These are phyloP conservation scores for Pseudophaeomoniella oleicola DNA, from an alignment of 2,329 filamentous ascomycete genomes.

Conservation along the genomic window DNA sequence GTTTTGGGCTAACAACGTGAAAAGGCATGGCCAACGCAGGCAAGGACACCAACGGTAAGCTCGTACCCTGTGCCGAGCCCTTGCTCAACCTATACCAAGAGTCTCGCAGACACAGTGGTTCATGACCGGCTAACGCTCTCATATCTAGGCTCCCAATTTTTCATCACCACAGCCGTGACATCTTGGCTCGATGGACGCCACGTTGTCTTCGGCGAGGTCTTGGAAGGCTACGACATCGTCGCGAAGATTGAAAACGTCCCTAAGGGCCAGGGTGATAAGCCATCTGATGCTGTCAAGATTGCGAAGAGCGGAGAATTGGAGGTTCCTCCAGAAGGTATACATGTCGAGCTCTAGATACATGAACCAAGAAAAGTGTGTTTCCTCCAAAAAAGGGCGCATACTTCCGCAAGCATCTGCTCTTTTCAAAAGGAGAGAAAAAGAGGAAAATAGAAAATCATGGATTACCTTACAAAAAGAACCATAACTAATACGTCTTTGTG, in stretches of 20 bases:
- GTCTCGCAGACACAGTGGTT: neutral
- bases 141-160: slow-evolving; percentile 45
- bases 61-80: neutral
- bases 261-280: slow-evolving; percentile 43
- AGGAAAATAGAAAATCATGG: neutral
- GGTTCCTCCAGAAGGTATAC: slow-evolving; percentile 50
- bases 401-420: neutral
- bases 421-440: neutral
- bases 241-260: slow-evolving; percentile 49
- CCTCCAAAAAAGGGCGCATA: neutral
- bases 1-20: slow-evolving; percentile 6
- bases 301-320: slow-evolving; percentile 51
- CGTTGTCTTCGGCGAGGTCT: slow-evolving; percentile 55
- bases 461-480: neutral
- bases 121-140: slow-evolving; percentile 1
- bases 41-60: slow-evolving; percentile 41
- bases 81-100: neutral
- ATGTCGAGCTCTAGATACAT: slow-evolving; percentile 45
- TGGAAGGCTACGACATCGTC: slow-evolving; percentile 53
- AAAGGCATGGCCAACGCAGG: slow-evolving; percentile 51
- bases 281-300: slow-evolving; percentile 45
- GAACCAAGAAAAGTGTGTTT: slow-evolving; percentile 1
- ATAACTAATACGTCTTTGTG: neutral
- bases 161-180: slow-evolving; percentile 49
- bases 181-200: slow-evolving; percentile 49